phyloP scores from a whole-genome alignment of 371 early-diverging fungal species.

The Lichtheimia ornata region DNA sequence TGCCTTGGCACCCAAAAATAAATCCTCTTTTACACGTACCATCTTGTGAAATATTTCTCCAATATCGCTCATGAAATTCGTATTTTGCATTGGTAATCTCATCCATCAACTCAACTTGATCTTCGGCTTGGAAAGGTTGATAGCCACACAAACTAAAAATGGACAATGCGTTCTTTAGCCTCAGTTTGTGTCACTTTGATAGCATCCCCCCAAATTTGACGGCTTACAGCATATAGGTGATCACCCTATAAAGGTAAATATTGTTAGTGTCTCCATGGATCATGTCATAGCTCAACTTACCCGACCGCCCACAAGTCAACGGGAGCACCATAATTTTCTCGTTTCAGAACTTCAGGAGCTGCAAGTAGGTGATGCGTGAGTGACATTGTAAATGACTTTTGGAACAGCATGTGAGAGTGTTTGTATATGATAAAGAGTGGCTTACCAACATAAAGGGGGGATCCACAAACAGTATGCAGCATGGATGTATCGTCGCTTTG shows the following conservation, averaged over 20 bases:
- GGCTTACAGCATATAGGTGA: conserved; percentile 70
- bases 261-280: no score
- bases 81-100: conserved; percentile 66
- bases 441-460: conserved; percentile 52
- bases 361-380: conserved; percentile 4
- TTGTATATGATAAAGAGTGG: no score
- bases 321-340: conserved; percentile 12
- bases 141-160: conserved; percentile 56
- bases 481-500: conserved; percentile 10
- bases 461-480: conserved; percentile 61
- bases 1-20: background rate
- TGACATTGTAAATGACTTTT: background rate
- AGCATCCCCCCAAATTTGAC: background rate
- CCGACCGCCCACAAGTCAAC: conserved; percentile 47
- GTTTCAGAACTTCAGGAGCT: conserved; percentile 79
- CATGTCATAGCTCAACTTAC: conserved; percentile 22
- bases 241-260: conserved; percentile 41
- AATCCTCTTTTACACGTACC: conserved; percentile 32
- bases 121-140: conserved; percentile 71
- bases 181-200: background rate
- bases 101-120: conserved; percentile 58
- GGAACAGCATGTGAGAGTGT: background rate
- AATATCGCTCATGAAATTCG: conserved; percentile 77
- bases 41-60: conserved; percentile 73
- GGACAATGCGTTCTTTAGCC: background rate